phyloP scores from a whole-genome alignment of 495 filamentous ascomycete species.

The Oidiodendron maius region DNA sequence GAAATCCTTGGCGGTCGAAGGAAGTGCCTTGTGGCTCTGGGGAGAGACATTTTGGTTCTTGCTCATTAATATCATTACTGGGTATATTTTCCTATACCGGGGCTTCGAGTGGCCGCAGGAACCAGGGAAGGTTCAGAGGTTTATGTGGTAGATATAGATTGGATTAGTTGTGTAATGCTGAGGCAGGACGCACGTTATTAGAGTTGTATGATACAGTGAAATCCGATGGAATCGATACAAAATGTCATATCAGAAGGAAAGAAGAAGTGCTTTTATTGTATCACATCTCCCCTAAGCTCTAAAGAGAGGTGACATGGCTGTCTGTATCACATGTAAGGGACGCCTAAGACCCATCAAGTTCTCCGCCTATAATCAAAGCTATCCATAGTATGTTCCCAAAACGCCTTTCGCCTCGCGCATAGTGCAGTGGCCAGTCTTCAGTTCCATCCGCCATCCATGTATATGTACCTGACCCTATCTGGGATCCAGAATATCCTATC shows the following conservation, averaged over 20 bases:
- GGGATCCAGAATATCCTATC: too few relatives aligned
- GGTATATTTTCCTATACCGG: slow-evolving; percentile 73
- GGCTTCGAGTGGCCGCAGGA: slow-evolving; percentile 81
- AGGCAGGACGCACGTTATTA: not conserved
- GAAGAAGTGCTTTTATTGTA: not conserved
- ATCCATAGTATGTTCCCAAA: too few relatives aligned
- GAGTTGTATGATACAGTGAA: too few relatives aligned
- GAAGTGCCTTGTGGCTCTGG: slow-evolving; percentile 10
- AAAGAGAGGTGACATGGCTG: too few relatives aligned
- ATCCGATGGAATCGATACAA: not conserved
- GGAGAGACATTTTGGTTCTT: slow-evolving; percentile 80
- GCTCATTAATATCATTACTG: slow-evolving; percentile 62
- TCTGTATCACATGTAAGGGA: too few relatives aligned
- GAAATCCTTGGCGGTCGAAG: not conserved
- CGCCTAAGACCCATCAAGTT: too few relatives aligned
- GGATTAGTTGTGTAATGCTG: not conserved
- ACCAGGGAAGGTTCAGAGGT: slow-evolving; percentile 74
- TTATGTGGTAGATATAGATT: slow-evolving; percentile 68
- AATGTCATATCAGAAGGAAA: not conserved
- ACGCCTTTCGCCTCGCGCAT: not conserved
- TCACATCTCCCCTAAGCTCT: not conserved
- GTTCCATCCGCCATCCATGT: not conserved
- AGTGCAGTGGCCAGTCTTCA: not conserved
- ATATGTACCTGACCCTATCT: too few relatives aligned
- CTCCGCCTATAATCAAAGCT: too few relatives aligned